Evolutionary conservation across 495 filamentous ascomycete genomes (phyloP), one percentile per base, ranked within the genome.

Genomic region (Extremus antarcticus): DNA sequence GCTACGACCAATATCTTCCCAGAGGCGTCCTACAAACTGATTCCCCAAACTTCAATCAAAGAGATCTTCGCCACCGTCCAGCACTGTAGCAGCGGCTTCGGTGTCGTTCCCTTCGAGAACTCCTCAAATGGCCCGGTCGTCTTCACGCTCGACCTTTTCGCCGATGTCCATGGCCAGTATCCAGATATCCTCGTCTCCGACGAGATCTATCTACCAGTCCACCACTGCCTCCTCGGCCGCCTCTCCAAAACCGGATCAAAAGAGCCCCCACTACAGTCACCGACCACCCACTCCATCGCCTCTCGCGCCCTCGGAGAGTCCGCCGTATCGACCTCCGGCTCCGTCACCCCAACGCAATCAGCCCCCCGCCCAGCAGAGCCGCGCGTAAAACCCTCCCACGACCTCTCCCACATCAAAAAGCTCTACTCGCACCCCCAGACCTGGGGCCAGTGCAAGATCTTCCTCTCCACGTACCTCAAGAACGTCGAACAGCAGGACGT

Each of bases 21-120:
- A 17, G 17, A 49, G 13, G 8, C 47, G 2, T 43, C 52, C 25
- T 32, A 63, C 53, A 51, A 20, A n/a, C 53, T 67, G 23, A 15
- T 40, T 3, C 63, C 68, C n/a, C 58, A 59, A 56, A 56, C 54
- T 15, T 65, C 63, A 10, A 69, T 77, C 51, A 55, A 72, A 78
- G 89, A 91, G 56, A 80, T 94, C 57, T 95, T 97, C 67, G 72
- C 77, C 25, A 75, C 79, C 16, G 83, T 95, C 19, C 89, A 95
- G 68, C 72, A 76, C 15, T 69, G 77, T 54, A 55, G 66, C 21
- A 76, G 77, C 0, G 68, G 74, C 55, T 85, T 80, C 63, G 91
- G 89, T 56, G 86, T 98, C 2, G 87, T 96, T 16, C 92, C 92
- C 25, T 90, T 94, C 71, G 92, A 98, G 69, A 98, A 98, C 70